Percentiles rank a stretch among this genome's conserved stretches.
Conservation (phyloP, 257 asterid genomes). For the Forsythia suspensa region DNA sequence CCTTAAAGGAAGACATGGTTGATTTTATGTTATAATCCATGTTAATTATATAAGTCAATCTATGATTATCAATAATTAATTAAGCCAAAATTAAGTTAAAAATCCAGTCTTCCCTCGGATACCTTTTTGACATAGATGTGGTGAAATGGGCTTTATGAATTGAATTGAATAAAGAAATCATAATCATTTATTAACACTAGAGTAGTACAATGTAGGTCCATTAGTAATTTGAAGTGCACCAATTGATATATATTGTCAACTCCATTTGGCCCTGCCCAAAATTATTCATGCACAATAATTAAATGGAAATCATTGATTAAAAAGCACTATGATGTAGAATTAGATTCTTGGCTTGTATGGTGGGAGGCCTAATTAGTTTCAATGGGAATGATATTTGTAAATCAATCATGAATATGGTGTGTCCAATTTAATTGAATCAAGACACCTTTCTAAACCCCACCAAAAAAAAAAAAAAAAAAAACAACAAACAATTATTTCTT, state of each 20-base stretch:
- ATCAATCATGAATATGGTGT: not conserved
- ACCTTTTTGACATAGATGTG: constrained; percentile 6
- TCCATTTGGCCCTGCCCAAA: not conserved
- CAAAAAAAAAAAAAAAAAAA: no score
- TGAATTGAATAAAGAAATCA: constrained; percentile 8
- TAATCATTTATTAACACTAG: not conserved
- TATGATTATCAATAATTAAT: constrained; percentile 32
- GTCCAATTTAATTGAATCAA: not conserved
- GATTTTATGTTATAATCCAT: constrained; percentile 1
- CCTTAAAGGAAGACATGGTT: not conserved
- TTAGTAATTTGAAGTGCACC: not conserved
- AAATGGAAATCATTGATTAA: constrained; percentile 8
- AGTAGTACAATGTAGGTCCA: not conserved
- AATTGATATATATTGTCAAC: not conserved
- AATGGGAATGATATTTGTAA: constrained; percentile 6
- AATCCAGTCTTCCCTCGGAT: constrained; percentile 20
- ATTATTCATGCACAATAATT: constrained; percentile 18
- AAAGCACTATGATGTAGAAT: constrained; percentile 20
- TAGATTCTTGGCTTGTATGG: constrained; percentile 9
- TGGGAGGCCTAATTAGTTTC: constrained; percentile 18
- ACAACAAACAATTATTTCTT: not conserved
- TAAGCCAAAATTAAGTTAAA: constrained; percentile 7
- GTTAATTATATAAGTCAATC: constrained; percentile 13
- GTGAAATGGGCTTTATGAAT: constrained; percentile 15
- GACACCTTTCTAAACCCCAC: no score